Evolutionary conservation across 176 grass and related monocot genomes (phyloP).

Genomic region (Chrysopogon serrulatus): DNA sequence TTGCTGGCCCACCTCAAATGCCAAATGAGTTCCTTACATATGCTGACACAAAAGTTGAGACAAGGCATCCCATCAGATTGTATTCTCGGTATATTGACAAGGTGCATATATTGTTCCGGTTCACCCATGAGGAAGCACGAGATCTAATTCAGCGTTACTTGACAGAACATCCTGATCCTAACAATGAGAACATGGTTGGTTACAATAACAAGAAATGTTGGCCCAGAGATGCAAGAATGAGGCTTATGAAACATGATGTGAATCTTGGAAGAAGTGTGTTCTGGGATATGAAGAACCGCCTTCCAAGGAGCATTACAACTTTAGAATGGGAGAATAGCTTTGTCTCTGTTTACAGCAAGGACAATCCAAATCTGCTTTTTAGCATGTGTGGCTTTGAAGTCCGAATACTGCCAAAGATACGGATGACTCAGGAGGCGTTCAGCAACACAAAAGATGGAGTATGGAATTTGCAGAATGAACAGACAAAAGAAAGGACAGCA

Average conservation of each 20-base stretch:
- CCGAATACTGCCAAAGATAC: constrained; percentile 87
- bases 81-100: constrained; percentile 98
- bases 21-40: constrained; percentile 99
- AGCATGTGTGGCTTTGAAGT: constrained; percentile 99
- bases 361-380: constrained; percentile 96
- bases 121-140: constrained; percentile 94
- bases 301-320: constrained; percentile 95
- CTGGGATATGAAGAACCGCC: constrained; percentile 99
- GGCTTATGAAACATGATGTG: constrained; percentile 99
- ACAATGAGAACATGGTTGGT: constrained; percentile 99
- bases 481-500: constrained; percentile 98
- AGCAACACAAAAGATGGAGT: constrained; percentile 97
- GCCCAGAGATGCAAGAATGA: constrained; percentile 99
- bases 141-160: constrained; percentile 97
- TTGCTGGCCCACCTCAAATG: constrained; percentile 92
- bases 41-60: constrained; percentile 89
- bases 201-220: constrained; percentile 99
- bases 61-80: constrained; percentile 88
- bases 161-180: constrained; percentile 98
- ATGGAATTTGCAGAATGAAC: constrained; percentile 98
- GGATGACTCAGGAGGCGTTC: constrained; percentile 98
- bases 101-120: constrained; percentile 95
- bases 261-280: constrained; percentile 99
- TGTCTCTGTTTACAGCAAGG: constrained; percentile 96
- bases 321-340: constrained; percentile 99